phyloP scores from a whole-genome alignment of 2,329 filamentous ascomycete genomes.

The Zalaria obscura region DNA sequence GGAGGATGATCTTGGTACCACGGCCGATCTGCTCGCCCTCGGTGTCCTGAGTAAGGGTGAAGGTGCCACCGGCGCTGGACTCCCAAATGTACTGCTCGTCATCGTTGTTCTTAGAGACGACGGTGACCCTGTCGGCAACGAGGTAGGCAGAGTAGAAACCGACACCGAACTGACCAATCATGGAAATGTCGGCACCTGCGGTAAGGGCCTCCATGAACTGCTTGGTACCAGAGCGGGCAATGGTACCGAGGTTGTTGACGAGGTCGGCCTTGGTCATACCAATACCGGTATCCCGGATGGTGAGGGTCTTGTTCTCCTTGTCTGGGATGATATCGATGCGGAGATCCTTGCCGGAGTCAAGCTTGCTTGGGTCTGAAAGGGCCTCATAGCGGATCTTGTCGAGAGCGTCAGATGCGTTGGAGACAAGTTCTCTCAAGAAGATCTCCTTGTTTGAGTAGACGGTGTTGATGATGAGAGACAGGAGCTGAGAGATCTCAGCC shows the following conservation, averaged over 20 bases:
- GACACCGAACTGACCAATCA: conserved; percentile 99
- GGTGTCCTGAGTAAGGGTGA: conserved; percentile 81
- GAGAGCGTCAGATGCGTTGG: conserved; percentile 95
- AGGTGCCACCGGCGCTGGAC: conserved; percentile 92
- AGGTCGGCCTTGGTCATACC: conserved; percentile 99
- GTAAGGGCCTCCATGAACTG: conserved; percentile 99
- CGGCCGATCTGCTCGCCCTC: conserved; percentile 84
- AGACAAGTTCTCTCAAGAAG: conserved; percentile 96
- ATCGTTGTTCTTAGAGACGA: conserved; percentile 98
- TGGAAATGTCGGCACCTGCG: conserved; percentile 96
- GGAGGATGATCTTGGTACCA: conserved; percentile 94
- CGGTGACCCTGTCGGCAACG: conserved; percentile 88
- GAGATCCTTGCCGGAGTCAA: conserved; percentile 94
- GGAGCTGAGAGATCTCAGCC: conserved; percentile 99
- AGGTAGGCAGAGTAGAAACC: conserved; percentile 99
- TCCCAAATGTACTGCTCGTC: conserved; percentile 99
- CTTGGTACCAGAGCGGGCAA: conserved; percentile 98
- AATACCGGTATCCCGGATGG: conserved; percentile 95
- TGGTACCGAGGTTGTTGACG: conserved; percentile 99
- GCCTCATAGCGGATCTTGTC: conserved; percentile 99
- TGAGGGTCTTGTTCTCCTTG: conserved; percentile 94
- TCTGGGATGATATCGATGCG: conserved; percentile 98
- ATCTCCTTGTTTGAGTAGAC: conserved; percentile 99
- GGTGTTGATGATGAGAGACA: conserved; percentile 99
- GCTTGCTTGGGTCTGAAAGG: conserved; percentile 91